Base-by-base conservation (phyloP, 2,329 filamentous ascomycete genomes). In the Dactylella cylindrospora region DNA sequence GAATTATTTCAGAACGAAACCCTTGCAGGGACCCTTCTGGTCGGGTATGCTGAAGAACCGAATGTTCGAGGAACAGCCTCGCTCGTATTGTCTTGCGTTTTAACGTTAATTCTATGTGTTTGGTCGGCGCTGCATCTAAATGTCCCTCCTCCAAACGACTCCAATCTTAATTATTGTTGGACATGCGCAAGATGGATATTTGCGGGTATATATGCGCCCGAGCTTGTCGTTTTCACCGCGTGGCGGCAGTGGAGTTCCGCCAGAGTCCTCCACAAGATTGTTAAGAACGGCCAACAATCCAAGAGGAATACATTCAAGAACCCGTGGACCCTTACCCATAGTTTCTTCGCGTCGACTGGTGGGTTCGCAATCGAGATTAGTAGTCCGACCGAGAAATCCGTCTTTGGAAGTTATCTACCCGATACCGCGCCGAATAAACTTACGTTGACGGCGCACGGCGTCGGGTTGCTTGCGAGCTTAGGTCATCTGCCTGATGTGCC, bases 261-360 rank as follows among this genome's bases (percentile, higher is more conserved):
- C 7, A 53, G 32, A 13, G 40, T 53, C 8, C 29, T 53, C 3
- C 35, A 40, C n/a, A 19, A 17, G 25, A n/a, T 28, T n/a, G 29
- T 49, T 9, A 38, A 20, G 13, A 23, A 43, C 5, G 4, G 23
- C 2, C 23, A 19, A 9, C 5, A 39, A 9, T 35, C 39, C 12
- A 51, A 31, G 26, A 32, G 38, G 3, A 39, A 44, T 12, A 40
- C 38, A 10, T 17, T 33, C 2, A 40, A 33, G 15, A 32, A 50
- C 35, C 29, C 31, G 13, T 67, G 62, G 66, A 67, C 66, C 19
- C 53, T 52, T 9, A 35, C 59, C 6, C 66, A 67, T 31, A 65
- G 67, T 38, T 68, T 66, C 50, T 68, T 66, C 33, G 66, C 64
- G 23, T 53, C 40, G 28, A 65, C 61, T 46, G 66, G 64, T 29